These are phyloP conservation scores for Chimonanthus salicifolius DNA, from an alignment of 164 flowering plant species.

Conservation along the genomic window DNA sequence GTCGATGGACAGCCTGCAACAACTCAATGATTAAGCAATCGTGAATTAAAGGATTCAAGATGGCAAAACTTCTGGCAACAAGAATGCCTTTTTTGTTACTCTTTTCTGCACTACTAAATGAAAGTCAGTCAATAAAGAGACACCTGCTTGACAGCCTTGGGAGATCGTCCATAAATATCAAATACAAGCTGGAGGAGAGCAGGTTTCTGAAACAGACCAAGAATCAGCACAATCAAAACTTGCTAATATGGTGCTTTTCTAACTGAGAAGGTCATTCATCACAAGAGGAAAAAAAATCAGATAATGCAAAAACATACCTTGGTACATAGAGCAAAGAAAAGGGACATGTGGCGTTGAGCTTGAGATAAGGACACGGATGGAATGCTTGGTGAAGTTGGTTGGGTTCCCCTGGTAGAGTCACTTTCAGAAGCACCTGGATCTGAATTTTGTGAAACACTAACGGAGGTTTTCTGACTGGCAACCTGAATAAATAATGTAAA, in stretches of 20 bases:
- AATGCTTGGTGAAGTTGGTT: slow-evolving; percentile 21
- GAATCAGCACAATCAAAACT: neutral
- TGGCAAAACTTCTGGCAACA: neutral
- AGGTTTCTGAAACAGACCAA: slow-evolving; percentile 52
- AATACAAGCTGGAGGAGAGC: slow-evolving; percentile 80
- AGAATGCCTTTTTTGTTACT: neutral
- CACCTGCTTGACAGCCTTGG: slow-evolving; percentile 87
- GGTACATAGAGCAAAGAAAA: slow-evolving; percentile 87
- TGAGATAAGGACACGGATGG: slow-evolving; percentile 41
- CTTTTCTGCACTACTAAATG: neutral
- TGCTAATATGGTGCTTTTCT: neutral
- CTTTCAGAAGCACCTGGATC: slow-evolving; percentile 50
- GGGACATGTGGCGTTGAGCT: slow-evolving; percentile 69
- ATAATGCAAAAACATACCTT: slow-evolving; percentile 47
- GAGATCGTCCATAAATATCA: slow-evolving; percentile 65
- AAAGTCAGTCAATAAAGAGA: neutral
- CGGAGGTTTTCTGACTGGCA: slow-evolving; percentile 55
- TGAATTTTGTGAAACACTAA: slow-evolving; percentile 67
- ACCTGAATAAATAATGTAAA: slow-evolving; percentile 24
- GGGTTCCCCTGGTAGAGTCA: slow-evolving; percentile 33
- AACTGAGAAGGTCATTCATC: neutral
- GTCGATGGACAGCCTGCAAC: slow-evolving; percentile 88
- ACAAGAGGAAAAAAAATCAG: neutral
- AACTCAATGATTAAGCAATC: slow-evolving; percentile 6
- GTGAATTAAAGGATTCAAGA: neutral